A percentile compares a stretch with the other conserved stretches of the same genome.
phyloP scores from a whole-genome alignment of 129 eudicot genomes.

The Centaurea solstitialis region DNA sequence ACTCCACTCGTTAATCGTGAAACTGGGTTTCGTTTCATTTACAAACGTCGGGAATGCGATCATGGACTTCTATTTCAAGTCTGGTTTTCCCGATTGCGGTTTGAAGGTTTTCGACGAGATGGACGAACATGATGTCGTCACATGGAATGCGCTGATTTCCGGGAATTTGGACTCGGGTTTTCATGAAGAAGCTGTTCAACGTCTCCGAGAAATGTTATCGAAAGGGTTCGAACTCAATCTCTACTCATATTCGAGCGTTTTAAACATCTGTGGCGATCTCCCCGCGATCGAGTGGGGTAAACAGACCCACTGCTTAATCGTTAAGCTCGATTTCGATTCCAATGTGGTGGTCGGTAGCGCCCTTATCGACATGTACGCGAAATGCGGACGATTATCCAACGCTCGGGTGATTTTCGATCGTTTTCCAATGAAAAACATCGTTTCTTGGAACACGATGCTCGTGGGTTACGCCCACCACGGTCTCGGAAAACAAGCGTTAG shows the following conservation, averaged over 20 bases:
- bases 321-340: slow-evolving; percentile 47
- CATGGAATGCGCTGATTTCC: slow-evolving; percentile 62
- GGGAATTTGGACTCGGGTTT: slow-evolving; percentile 45
- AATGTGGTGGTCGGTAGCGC: slow-evolving; percentile 75
- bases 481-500: slow-evolving; percentile 51
- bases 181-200: slow-evolving; percentile 40
- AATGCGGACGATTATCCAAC: slow-evolving; percentile 60
- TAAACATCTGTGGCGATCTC: slow-evolving; percentile 68
- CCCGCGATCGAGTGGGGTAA: slow-evolving; percentile 80
- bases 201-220: slow-evolving; percentile 44
- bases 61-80: slow-evolving; percentile 66
- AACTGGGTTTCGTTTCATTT: slow-evolving; percentile 51
- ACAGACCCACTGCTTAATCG: slow-evolving; percentile 59
- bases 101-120: slow-evolving; percentile 48
- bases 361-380: slow-evolving; percentile 73
- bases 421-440: slow-evolving; percentile 54
- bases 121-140: slow-evolving; percentile 55
- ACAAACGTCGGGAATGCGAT: slow-evolving; percentile 57
- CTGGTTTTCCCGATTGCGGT: slow-evolving; percentile 34
- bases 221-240: slow-evolving; percentile 53
- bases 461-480: slow-evolving; percentile 83
- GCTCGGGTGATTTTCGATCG: slow-evolving; percentile 56
- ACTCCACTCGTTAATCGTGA: slow-evolving; percentile 56
- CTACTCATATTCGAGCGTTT: slow-evolving; percentile 72
- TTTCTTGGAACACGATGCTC: slow-evolving; percentile 80